Evolutionary conservation across 306 rosid species (phyloP), one percentile per base, ranked within the genome.

Genomic region (Trifolium subterraneum): DNA sequence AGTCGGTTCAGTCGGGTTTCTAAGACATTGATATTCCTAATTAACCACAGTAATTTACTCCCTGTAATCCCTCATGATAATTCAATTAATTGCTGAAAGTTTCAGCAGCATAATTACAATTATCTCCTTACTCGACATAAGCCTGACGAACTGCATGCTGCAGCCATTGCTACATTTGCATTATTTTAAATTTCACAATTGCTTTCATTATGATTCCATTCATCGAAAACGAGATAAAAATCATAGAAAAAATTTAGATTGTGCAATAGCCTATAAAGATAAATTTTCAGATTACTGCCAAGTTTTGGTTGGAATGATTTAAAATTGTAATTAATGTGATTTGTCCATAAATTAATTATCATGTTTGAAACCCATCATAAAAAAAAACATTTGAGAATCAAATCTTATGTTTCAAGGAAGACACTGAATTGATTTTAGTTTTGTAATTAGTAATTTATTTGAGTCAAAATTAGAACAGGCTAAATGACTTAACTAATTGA

Each of bases 101-200:
- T 8, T 23, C 20, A 52, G 41, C 31, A 44, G 51, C 72, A 71
- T 9, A n/a, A 64, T 65, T 58, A 79, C 73, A 64, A 78, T 64
- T 29, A 25, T 64, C 66, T 70, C 69, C 68, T n/a, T 19, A 15
- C 52, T 78, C 22, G 5, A 48, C 51, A 64, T 59, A 64, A 14
- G 66, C 19, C 39, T 11, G 8, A 13, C 7, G 47, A 36, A 61
- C 61, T n/a, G 55, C 20, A 64, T 64, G 10, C 51, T 41, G 51
- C 64, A 27, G 8, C 38, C 55, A 8, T 38, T 48, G 64, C 64
- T 70, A 51, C 41, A 39, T 61, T 54, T 70, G 39, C 52, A 62
- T 23, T 5, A 52, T 38, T 63, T 51, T 15, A 22, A 52, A 41
- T 27, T 52, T 78, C 50, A 29, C n/a, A 71, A 51, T 51, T 38